phyloP scores from a whole-genome alignment of 2,329 filamentous ascomycete species.

The Aspergillus terreus region DNA sequence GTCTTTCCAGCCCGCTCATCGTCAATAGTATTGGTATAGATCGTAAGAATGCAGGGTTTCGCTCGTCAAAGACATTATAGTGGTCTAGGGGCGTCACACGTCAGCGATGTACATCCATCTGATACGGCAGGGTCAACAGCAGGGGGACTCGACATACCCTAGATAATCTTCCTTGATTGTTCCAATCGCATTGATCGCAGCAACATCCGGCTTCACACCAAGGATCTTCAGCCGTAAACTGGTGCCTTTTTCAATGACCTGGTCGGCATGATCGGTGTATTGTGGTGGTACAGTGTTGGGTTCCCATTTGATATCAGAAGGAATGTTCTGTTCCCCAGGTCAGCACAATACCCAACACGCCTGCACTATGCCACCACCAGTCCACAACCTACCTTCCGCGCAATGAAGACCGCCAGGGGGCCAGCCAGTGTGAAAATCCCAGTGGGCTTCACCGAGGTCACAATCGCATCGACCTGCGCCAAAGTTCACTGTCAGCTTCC shows the following conservation, averaged over 20 bases:
- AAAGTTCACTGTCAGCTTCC: conserved; percentile 21
- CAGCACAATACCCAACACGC: conserved; percentile 6
- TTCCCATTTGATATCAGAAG: conserved; percentile 87
- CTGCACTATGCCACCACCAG: neutral
- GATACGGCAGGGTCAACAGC: neutral
- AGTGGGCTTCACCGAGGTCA: conserved; percentile 84
- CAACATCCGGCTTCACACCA: conserved; percentile 87
- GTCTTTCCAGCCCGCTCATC: conserved; percentile 2
- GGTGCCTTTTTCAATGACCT: conserved; percentile 88
- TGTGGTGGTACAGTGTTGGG: conserved; percentile 94
- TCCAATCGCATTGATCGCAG: conserved; percentile 93
- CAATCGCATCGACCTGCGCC: conserved; percentile 81
- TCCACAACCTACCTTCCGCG: conserved; percentile 62
- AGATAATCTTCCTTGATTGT: conserved; percentile 78
- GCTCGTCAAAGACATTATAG: conserved; percentile 25
- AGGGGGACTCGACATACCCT: conserved; percentile 30
- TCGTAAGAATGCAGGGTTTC: conserved; percentile 14
- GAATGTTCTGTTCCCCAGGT: conserved; percentile 55
- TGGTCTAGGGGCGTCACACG: conserved; percentile 18
- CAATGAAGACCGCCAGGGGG: conserved; percentile 48
- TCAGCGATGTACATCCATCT: conserved; percentile 10
- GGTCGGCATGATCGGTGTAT: conserved; percentile 92
- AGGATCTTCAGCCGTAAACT: conserved; percentile 93
- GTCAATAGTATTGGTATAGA: conserved; percentile 10
- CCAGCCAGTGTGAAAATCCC: conserved; percentile 65